Base-by-base conservation (phyloP, 305 asterid genomes). In the Caryopteris hybrid region DNA sequence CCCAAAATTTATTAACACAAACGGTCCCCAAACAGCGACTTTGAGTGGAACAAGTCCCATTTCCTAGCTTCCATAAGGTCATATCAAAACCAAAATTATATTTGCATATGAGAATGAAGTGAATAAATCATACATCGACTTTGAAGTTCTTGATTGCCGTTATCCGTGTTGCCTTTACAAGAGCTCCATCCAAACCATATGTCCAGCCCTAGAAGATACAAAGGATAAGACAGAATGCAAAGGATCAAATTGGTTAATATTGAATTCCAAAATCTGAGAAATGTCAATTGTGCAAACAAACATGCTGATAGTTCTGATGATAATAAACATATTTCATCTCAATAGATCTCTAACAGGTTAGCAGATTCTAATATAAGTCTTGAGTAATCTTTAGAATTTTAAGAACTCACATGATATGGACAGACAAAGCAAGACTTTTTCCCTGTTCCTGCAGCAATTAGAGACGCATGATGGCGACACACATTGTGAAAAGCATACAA, bases 391-490 rank as follows among this genome's bases (percentile, higher is more conserved):
- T 33, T 45, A 70, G 51, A 75, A 33, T 66, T 29, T 23, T n/a
- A 33, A 47, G 63, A 78, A 81, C 95, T 92, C 84, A 88, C 97
- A 74, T 92, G 98, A 74, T 92, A 90, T 20, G 98, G 97, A 73
- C 96, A 92, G 66, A 88, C 90, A 74, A 90, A 90, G 77, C 95
- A 88, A 57, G 95, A 74, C 17, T 61, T 80, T 59, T 77, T 80
- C 79, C 98, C 96, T 22, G 83, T 74, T 46, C 93, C 93, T 2
- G 85, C 82, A 39, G 90, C 95, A 71, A 90, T 76, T 60, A 92
- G 64, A 64, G 98, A 85, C 1, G 95, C 98, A 52, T 90, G 98
- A 78, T 92, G 98, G 68, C 97, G 95, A 66, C 97, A 90, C 59
- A 92, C 96, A 39, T 90, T 92, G 79, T 90, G 98, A 77, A 92